phyloP scores from a whole-genome alignment of 257 asterid species.

The Prunella vulgaris region DNA sequence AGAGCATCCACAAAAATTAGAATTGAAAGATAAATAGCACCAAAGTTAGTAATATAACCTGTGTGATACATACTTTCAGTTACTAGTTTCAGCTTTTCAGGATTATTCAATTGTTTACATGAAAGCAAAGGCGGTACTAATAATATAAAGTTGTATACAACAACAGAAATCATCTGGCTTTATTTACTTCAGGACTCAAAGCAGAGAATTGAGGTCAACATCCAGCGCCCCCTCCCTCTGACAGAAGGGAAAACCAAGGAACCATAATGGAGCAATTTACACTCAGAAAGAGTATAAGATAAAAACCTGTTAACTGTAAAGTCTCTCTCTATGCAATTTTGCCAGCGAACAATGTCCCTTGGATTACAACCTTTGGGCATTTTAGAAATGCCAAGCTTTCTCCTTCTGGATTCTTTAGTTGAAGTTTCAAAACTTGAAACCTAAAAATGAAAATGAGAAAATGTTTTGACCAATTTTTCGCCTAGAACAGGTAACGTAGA shows the following conservation, averaged over 20 bases:
- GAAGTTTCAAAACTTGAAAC: conserved; percentile 84
- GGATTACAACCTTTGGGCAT: conserved; percentile 45
- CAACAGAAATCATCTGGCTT: neutral
- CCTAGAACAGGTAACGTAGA: conserved; percentile 5
- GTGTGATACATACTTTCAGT: conserved; percentile 1
- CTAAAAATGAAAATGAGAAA: conserved; percentile 32
- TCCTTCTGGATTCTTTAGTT: conserved; percentile 28
- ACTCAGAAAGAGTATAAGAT: conserved; percentile 10
- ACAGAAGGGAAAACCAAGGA: neutral
- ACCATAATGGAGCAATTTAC: conserved; percentile 4
- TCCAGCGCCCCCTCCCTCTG: conserved; percentile 11
- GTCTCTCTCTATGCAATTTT: conserved; percentile 70
- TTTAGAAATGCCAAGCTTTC: conserved; percentile 23
- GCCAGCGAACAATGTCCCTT: conserved; percentile 64
- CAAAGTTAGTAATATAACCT: neutral
- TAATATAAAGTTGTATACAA: conserved; percentile 7
- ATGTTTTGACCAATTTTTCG: conserved; percentile 3
- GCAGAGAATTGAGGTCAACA: conserved; percentile 11
- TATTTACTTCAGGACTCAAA: conserved; percentile 2
- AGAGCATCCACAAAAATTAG: neutral
- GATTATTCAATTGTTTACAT: neutral
- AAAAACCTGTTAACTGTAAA: conserved; percentile 84
- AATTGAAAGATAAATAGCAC: neutral
- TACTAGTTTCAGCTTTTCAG: neutral
- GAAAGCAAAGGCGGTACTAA: conserved; percentile 7